Conservation (phyloP, 2,329 filamentous ascomycete genomes). For the Xylariaceae sp. region DNA sequence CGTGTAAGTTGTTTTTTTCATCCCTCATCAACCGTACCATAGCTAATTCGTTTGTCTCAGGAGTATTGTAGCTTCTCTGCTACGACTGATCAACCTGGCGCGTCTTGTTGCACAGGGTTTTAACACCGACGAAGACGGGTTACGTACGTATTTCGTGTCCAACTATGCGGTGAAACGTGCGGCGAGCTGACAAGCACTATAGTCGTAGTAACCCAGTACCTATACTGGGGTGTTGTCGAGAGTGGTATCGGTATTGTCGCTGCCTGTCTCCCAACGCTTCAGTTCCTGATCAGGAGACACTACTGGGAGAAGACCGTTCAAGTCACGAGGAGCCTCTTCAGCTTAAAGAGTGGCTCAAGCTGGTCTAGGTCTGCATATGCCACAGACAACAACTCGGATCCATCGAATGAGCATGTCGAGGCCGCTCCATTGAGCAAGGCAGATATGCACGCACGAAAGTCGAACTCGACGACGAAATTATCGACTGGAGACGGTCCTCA, state of each 20-base stretch:
- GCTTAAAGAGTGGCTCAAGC: not conserved
- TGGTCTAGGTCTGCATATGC: not conserved
- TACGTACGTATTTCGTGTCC: not conserved
- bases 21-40: no score
- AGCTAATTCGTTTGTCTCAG: not conserved
- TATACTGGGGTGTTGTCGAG: slow-evolving; percentile 2
- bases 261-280: slow-evolving; percentile 6
- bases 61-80: slow-evolving; percentile 6
- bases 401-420: not conserved
- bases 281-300: not conserved
- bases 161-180: not conserved
- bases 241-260: not conserved
- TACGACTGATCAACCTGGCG: slow-evolving; percentile 5
- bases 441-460: not conserved
- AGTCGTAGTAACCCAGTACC: not conserved
- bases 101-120: slow-evolving; percentile 1
- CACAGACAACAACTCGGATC: not conserved
- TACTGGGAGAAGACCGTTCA: not conserved
- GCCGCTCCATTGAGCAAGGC: not conserved
- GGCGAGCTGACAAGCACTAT: not conserved
- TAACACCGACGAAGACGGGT: not conserved
- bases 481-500: not conserved
- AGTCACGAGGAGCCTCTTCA: not conserved
- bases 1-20: slow-evolving; percentile 5
- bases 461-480: not conserved